Percentiles rank a stretch among this genome's conserved stretches.
These are phyloP conservation scores for Rhodotorula glutinis DNA, from an alignment of 1,284 basidiomycete species.

Conservation along the genomic window DNA sequence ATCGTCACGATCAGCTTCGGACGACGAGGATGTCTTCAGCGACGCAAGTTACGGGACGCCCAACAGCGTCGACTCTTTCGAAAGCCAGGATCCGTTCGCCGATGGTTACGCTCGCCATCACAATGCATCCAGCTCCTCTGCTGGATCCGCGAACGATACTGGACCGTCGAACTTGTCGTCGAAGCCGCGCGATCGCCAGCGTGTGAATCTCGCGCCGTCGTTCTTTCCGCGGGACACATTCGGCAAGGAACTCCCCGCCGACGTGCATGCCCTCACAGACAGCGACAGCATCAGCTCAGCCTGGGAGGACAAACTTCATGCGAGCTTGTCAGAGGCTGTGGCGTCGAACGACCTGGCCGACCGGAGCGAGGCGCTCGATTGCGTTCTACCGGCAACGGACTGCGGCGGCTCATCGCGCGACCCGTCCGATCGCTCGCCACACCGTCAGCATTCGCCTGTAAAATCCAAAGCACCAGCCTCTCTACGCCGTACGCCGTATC, in stretches of 20 bases:
- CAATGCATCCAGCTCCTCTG: background rate
- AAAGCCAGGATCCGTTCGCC: slow-evolving; percentile 10
- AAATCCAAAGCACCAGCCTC: background rate
- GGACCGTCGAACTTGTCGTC: too few species aligned
- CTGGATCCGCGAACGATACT: too few species aligned
- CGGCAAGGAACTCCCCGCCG: background rate
- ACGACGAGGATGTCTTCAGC: background rate
- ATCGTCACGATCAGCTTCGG: background rate
- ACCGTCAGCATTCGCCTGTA: too few species aligned
- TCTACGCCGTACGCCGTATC: too few species aligned
- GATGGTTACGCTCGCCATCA: background rate
- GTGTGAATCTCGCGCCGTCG: background rate
- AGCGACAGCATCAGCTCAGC: slow-evolving; percentile 3
- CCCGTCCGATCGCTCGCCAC: too few species aligned
- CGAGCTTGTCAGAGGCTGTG: background rate
- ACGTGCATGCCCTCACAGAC: background rate
- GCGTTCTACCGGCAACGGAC: too few species aligned
- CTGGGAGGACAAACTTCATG: slow-evolving; percentile 20
- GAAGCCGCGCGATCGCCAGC: background rate
- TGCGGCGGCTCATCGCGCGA: too few species aligned
- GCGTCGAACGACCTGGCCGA: too few species aligned
- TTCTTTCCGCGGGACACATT: background rate
- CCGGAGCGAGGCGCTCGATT: too few species aligned
- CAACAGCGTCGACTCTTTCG: background rate
- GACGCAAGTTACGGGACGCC: too few species aligned